These are phyloP conservation scores for Arthrobotrys sphaeroides DNA, from an alignment of 2,329 filamentous ascomycete species.

Conservation along the genomic window DNA sequence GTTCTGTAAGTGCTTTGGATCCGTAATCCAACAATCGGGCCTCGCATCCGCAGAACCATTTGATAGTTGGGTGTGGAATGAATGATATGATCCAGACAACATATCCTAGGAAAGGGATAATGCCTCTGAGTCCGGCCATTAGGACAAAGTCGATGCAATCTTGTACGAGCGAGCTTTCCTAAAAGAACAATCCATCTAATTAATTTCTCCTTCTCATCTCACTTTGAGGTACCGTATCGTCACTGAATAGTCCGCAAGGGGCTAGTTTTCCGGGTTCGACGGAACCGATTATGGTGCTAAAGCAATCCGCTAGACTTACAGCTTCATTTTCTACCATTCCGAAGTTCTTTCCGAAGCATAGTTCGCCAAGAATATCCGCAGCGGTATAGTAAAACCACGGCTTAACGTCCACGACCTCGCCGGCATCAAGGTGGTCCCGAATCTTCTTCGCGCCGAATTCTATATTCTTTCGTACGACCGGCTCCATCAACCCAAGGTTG, in stretches of 20 bases:
- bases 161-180: constrained; percentile 23
- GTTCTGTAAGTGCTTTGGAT: background rate
- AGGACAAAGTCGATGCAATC: background rate
- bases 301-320: background rate
- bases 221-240: too few species aligned
- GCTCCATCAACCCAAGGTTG: background rate
- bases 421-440: background rate
- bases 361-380: constrained; percentile 4
- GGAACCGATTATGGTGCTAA: background rate
- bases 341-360: constrained; percentile 9
- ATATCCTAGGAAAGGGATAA: background rate
- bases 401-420: background rate
- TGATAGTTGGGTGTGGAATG: constrained; percentile 17
- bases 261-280: too few species aligned
- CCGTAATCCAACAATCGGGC: background rate
- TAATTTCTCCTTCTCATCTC: too few species aligned
- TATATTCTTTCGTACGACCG: background rate
- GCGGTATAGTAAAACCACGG: constrained; percentile 1
- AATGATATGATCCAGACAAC: background rate
- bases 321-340: constrained; percentile 24
- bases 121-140: background rate
- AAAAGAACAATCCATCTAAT: too few species aligned
- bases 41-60: constrained; percentile 12
- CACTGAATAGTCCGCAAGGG: too few species aligned
- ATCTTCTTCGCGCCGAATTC: background rate